phyloP scores from a whole-genome alignment of 345 rosid species.

The Eucalyptus pauciflora region DNA sequence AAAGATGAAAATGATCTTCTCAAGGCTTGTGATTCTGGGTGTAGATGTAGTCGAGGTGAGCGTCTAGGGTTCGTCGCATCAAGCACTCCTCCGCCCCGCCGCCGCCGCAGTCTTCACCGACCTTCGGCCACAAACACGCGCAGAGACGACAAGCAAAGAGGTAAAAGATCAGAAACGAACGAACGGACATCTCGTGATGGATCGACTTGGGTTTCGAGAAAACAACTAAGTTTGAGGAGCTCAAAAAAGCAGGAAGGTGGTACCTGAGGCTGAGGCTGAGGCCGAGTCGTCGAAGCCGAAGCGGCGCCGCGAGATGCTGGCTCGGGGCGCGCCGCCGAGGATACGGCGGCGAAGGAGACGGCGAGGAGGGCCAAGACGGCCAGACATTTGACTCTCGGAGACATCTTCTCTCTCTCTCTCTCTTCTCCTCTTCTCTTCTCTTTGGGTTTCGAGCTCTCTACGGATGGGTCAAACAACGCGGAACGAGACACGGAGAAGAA shows the following conservation, averaged over 20 bases:
- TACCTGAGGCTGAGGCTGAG: no score
- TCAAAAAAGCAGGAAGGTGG: background rate
- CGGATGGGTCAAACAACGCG: background rate
- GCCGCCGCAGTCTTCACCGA: background rate
- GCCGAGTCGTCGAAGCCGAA: background rate
- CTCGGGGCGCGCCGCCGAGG: background rate
- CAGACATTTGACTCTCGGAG: background rate
- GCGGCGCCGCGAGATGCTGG: background rate
- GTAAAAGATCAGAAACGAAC: background rate
- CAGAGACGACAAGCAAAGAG: background rate
- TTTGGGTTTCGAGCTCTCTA: background rate
- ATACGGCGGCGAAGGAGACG: background rate
- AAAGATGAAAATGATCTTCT: background rate
- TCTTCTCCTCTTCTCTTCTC: background rate
- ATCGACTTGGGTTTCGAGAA: background rate
- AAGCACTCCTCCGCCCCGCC: background rate
- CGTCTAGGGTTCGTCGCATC: conserved; percentile 6
- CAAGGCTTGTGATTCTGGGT: conserved; percentile 1
- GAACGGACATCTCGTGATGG: background rate
- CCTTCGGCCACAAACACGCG: background rate
- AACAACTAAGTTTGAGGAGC: background rate
- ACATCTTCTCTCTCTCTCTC: background rate
- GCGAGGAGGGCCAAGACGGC: background rate
- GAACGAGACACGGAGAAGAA: background rate
- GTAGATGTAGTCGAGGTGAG: conserved; percentile 7